phyloP scores from a whole-genome alignment of 2,329 filamentous ascomycete genomes.

The Pseudopyrenochaeta lycopersici region DNA sequence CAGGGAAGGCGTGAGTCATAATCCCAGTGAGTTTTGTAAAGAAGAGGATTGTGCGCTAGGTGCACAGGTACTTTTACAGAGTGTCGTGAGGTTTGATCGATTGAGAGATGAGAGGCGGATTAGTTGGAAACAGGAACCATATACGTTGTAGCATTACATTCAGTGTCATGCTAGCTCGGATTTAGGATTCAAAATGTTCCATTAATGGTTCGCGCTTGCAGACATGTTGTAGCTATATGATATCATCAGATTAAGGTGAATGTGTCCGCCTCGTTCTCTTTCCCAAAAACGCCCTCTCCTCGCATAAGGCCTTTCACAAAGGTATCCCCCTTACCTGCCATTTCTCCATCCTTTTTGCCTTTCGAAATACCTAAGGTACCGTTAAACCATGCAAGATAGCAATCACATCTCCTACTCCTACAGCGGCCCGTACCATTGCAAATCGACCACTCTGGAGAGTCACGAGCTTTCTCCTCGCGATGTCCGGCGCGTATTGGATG shows the following conservation, averaged over 20 bases:
- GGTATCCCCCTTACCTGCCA: not conserved
- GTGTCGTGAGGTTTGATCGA: slow-evolving; percentile 60
- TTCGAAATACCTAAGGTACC: slow-evolving; percentile 1
- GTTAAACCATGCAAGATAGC: not conserved
- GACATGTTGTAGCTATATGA: not conserved
- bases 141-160: slow-evolving; percentile 22
- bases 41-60: slow-evolving; percentile 58
- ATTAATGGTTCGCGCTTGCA: too few species aligned
- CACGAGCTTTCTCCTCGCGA: not conserved
- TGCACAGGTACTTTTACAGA: slow-evolving; percentile 60
- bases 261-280: slow-evolving; percentile 3
- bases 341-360: not conserved
- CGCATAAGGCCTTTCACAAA: slow-evolving; percentile 1
- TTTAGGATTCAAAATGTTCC: too few species aligned
- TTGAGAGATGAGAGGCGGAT: slow-evolving; percentile 50
- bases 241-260: not conserved
- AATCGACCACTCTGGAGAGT: not conserved
- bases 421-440: not conserved
- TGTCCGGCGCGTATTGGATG: not conserved
- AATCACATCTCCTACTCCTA: not conserved
- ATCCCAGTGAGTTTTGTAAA: slow-evolving; percentile 56
- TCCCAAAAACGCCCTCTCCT: not conserved
- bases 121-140: slow-evolving; percentile 43
- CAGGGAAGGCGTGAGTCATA: slow-evolving; percentile 58
- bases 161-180: too few species aligned